Evolutionary conservation across 176 grass and related monocot genomes (phyloP).

Genomic region (Rhynchospora pubera): DNA sequence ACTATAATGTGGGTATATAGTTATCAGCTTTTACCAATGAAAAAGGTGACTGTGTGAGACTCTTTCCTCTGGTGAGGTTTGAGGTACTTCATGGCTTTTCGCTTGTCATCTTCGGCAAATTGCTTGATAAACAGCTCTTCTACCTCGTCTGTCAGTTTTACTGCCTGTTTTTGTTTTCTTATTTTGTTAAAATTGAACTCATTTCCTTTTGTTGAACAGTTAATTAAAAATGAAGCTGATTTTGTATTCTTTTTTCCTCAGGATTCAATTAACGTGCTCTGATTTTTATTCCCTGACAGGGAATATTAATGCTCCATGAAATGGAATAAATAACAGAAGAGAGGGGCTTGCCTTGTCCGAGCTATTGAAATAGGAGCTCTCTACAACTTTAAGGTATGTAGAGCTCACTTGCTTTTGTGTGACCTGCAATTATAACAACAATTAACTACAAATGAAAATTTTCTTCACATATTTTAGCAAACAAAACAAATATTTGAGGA

Average conservation of each 20-base stretch:
- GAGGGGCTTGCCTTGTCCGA: conserved; percentile 61
- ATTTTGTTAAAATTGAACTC: neutral
- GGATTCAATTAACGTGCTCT: neutral
- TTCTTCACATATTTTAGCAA: neutral
- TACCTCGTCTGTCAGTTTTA: conserved; percentile 82
- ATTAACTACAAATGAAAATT: neutral
- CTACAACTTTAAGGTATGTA: conserved; percentile 82
- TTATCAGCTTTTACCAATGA: conserved; percentile 49
- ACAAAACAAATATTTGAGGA: conserved; percentile 1
- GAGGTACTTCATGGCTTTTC: conserved; percentile 92
- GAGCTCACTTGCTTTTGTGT: conserved; percentile 62
- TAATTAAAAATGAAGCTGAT: too few species aligned
- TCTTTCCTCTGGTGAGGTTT: conserved; percentile 77
- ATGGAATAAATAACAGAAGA: neutral
- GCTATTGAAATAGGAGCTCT: conserved; percentile 96
- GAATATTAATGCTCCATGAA: neutral
- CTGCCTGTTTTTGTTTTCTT: conserved; percentile 34
- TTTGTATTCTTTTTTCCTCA: too few species aligned
- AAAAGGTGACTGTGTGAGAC: conserved; percentile 85
- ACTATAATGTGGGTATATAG: neutral
- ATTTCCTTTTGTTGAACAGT: too few species aligned
- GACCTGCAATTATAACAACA: conserved; percentile 44
- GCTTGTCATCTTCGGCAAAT: conserved; percentile 63
- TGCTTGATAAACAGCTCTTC: conserved; percentile 83
- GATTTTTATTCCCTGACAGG: neutral